phyloP scores from a whole-genome alignment of 2,329 filamentous ascomycete species.

The Monosporascus ibericus region DNA sequence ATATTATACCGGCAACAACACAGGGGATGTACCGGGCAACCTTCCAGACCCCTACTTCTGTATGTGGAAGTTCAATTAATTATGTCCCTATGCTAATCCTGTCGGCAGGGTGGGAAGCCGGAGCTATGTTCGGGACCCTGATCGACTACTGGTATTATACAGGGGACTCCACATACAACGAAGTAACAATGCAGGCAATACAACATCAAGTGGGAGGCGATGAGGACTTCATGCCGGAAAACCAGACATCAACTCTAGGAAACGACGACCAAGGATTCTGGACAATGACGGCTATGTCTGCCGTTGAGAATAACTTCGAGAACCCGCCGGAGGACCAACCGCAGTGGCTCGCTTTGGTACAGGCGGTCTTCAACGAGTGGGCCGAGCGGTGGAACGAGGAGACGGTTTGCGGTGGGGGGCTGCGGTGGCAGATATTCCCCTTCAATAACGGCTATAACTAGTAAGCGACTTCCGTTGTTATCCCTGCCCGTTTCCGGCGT shows the following conservation, averaged over 20 bases:
- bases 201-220: constrained; percentile 55
- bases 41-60: constrained; percentile 60
- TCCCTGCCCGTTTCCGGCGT: no score
- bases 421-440: constrained; percentile 81
- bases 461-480: no score
- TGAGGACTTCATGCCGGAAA: constrained; percentile 59
- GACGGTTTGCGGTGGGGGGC: constrained; percentile 60
- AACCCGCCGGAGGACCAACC: constrained; percentile 57
- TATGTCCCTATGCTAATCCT: constrained; percentile 8
- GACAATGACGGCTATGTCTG: constrained; percentile 75
- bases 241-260: constrained; percentile 55
- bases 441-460: constrained; percentile 68
- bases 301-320: constrained; percentile 70
- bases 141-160: constrained; percentile 70
- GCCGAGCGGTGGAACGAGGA: constrained; percentile 61
- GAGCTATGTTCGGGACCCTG: constrained; percentile 64
- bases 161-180: constrained; percentile 59
- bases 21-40: constrained; percentile 52
- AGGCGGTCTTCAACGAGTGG: constrained; percentile 77
- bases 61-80: constrained; percentile 24
- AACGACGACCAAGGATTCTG: constrained; percentile 81
- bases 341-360: constrained; percentile 72
- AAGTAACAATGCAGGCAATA: constrained; percentile 51
- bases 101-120: constrained; percentile 61
- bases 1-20: constrained; percentile 46